Evolutionary conservation across 1,139 yeast genomes (phyloP), one percentile per base, ranked within the genome.

Genomic region (Yamadazyma epiphylla): DNA sequence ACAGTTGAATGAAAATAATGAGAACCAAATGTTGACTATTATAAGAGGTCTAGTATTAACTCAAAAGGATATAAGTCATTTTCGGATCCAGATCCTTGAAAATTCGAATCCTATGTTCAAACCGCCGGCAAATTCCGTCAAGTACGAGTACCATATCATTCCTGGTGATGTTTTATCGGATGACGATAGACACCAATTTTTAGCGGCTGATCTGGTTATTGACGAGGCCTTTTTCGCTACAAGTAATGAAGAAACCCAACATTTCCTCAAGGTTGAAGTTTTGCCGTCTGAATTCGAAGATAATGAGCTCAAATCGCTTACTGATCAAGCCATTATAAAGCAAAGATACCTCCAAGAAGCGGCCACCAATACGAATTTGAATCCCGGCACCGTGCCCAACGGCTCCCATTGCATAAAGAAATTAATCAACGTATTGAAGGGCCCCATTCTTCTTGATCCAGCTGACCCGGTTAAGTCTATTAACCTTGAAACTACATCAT

Each of bases 391-490:
- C 3, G 45, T 67, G 1, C 84, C 85, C 1, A 57, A 68, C 5
- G 68, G 74, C 8, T 49, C 69, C 1, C 74, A 73, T 30, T 78
- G 87, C 45, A 54, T 80, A 21, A 64, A 62, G 29, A 78, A 82
- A 14, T 47, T 81, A 15, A 64, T 73, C 34, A 76, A 75, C 40
- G 80, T 79, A 3, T 57, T 82, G 29, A 74, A 65, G 40, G 87
- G 85, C 0, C 88, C 89, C 0, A 49, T 82, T 5, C 51, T 60
- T 10, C 53, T 69, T 20, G 54, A 52, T 3, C 58, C 70, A 1
- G 53, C 47, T 4, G 71, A 66, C n/a, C 69, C 68, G 11, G 54
- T 62, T 3, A 77, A 71, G 42, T 71, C 81, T 0, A 76, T 82
- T 12, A 64, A 70, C 38, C 53, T 75, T 4, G 50, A 57, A n/a